Evolutionary conservation across 257 asterid species (phyloP).

Genomic region (Nicotiana attenuata): DNA sequence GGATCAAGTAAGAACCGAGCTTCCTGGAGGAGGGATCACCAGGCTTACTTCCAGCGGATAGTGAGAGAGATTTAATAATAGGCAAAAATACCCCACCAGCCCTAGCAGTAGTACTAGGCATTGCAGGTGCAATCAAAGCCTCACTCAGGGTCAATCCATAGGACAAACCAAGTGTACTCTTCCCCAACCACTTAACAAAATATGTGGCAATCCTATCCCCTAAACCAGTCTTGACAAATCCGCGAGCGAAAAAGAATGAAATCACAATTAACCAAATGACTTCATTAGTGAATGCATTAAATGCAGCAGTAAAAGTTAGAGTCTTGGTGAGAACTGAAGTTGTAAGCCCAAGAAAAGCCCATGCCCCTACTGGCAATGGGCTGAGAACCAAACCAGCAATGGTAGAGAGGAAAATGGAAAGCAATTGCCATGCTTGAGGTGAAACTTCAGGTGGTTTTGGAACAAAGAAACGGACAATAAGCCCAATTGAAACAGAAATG

Average conservation of each 20-base stretch:
- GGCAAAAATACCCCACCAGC: conserved; percentile 97
- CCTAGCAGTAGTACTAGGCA: conserved; percentile 98
- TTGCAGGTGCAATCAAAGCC: conserved; percentile 92
- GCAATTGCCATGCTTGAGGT: conserved; percentile 81
- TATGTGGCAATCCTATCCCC: conserved; percentile 87
- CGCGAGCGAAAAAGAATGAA: conserved; percentile 89
- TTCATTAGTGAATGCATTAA: conserved; percentile 84
- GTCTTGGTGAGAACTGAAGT: conserved; percentile 60
- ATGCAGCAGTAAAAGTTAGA: conserved; percentile 60
- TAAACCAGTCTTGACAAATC: conserved; percentile 88
- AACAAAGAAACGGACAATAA: conserved; percentile 54
- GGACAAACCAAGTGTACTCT: conserved; percentile 85
- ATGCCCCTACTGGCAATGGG: conserved; percentile 93
- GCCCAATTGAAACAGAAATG: conserved; percentile 60
- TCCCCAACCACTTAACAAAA: conserved; percentile 88
- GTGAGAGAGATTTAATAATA: conserved; percentile 72
- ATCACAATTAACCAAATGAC: conserved; percentile 89
- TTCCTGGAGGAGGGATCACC: conserved; percentile 69
- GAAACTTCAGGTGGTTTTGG: conserved; percentile 77
- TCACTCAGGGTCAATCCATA: conserved; percentile 87
- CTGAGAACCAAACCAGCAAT: conserved; percentile 81
- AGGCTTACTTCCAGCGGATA: conserved; percentile 82
- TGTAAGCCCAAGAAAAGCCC: conserved; percentile 88
- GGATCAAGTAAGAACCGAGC: conserved; percentile 78
- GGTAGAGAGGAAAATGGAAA: conserved; percentile 79